phyloP scores from a whole-genome alignment of 495 filamentous ascomycete species.

The Aeminium ludgeri region DNA sequence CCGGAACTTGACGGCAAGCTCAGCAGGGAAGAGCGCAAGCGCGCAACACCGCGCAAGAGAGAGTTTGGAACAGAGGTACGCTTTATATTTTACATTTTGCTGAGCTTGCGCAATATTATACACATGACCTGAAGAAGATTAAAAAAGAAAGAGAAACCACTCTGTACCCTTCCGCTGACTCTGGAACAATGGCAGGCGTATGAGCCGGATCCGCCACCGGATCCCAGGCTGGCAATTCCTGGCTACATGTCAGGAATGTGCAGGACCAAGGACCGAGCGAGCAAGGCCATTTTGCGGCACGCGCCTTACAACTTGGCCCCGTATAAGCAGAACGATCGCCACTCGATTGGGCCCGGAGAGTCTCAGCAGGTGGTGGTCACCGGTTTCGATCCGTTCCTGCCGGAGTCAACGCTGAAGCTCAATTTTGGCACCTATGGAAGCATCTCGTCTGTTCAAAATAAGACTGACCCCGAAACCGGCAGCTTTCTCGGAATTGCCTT shows the following conservation, averaged over 20 bases:
- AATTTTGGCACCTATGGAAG: conserved; percentile 79
- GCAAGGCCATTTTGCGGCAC: conserved; percentile 58
- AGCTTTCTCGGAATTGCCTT: conserved; percentile 84
- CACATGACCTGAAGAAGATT: conserved; percentile 8
- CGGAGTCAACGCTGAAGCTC: conserved; percentile 59
- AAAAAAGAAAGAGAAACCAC: conserved; percentile 11
- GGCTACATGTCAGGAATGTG: conserved; percentile 33
- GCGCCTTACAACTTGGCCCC: conserved; percentile 63
- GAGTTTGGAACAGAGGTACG: conserved; percentile 43
- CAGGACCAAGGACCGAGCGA: conserved; percentile 30
- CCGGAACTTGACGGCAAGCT: conserved; percentile 49
- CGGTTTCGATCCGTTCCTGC: conserved; percentile 72
- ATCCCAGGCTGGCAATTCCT: conserved; percentile 56
- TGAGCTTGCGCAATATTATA: conserved; percentile 18
- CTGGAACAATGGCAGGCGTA: conserved; percentile 24
- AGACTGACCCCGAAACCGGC: conserved; percentile 81
- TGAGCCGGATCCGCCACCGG: conserved; percentile 49
- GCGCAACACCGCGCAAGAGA: conserved; percentile 49
- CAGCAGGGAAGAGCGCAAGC: conserved; percentile 45
- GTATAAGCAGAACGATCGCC: conserved; percentile 59
- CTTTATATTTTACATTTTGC: conserved; percentile 14
- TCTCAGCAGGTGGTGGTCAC: conserved; percentile 77
- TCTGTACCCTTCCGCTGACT: conserved; percentile 20
- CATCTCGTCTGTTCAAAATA: conserved; percentile 72
- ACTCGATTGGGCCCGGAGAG: conserved; percentile 75